Evolutionary conservation across 371 early-diverging fungal species (phyloP), one percentile per base, ranked within the genome.

Genomic region (Lichtheimia corymbifera): DNA sequence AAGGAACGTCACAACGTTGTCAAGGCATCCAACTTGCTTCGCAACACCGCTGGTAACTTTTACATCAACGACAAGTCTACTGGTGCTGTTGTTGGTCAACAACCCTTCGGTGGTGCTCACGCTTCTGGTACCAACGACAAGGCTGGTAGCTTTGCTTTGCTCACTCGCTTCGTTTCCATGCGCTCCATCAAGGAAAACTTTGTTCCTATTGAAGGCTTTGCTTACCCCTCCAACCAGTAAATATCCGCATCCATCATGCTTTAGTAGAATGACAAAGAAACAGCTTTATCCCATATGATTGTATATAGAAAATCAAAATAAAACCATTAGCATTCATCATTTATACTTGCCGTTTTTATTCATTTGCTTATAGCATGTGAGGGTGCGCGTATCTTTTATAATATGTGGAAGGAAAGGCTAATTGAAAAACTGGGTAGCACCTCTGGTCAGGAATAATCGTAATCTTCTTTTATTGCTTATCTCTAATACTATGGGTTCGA

Each of bases 51-150:
- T 12, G 99, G 99, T 59, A 98, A 98, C 88, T 97, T 98, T 62
- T 98, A 98, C 80, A 91, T 98, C 73, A 98, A 98, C 72, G 99
- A 98, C 82, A 98, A 98, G 80, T 94, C 90, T 73, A 98, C 98
- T 30, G 98, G 98, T 53, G 97, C 98, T 45, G 95, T 97, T 40
- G 97, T 98, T 30, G 97, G 96, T 60, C 98, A 98, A 76, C 98
- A 98, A 81, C 94, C 98, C n/a, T 63, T 98, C 72, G 99, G 99
- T 62, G 98, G 99, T 67, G 90, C 87, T 64, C 89, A 96, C 66
- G 92, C 85, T 42, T 95, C 96, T 5, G 98, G 99, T 61, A 98
- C 99, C 35, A 97, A 98, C 74, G 99, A 98, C 76, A 98, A 98
- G 88, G 97, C 97, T 25, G 99, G 99, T 54, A 85, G 84, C 73